A percentile compares a stretch with the other conserved stretches of the same genome.
phyloP scores from a whole-genome alignment of 805 yeast genomes.

The Nematodospora valgi region DNA sequence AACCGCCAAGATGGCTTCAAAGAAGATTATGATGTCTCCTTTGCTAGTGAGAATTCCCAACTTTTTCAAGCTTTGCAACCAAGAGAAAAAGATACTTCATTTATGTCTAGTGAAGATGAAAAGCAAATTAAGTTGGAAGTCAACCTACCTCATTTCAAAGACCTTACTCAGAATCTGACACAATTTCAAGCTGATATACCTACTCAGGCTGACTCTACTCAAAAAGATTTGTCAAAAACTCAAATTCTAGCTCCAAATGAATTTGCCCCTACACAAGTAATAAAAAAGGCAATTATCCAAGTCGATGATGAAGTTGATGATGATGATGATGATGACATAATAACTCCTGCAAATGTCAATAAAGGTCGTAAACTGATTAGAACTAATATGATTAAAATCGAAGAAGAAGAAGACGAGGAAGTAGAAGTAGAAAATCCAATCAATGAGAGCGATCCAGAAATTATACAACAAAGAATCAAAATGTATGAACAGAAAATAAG shows the following conservation, averaged over 20 bases:
- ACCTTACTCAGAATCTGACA: conserved; percentile 12
- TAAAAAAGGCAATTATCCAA: background rate
- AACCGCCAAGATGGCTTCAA: too few relatives aligned
- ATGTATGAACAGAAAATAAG: conserved; percentile 37
- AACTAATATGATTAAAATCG: conserved; percentile 10
- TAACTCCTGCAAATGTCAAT: conserved; percentile 21
- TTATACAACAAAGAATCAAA: conserved; percentile 27
- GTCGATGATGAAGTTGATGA: background rate
- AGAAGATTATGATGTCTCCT: too few relatives aligned
- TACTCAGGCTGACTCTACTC: conserved; percentile 9
- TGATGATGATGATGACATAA: conserved; percentile 23
- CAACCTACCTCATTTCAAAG: conserved; percentile 20
- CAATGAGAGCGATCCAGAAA: conserved; percentile 21
- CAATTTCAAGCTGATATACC: conserved; percentile 23
- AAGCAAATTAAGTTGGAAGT: too few relatives aligned
- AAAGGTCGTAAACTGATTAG: conserved; percentile 21
- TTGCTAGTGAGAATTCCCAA: too few relatives aligned
- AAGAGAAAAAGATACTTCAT: too few relatives aligned
- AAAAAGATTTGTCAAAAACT: conserved; percentile 2
- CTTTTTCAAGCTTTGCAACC: too few relatives aligned
- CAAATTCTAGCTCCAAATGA: conserved; percentile 2
- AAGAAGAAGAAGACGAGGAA: conserved; percentile 18
- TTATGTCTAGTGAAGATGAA: too few relatives aligned
- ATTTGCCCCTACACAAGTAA: conserved; percentile 2
- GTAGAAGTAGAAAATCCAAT: conserved; percentile 18